A percentile compares a stretch with the other conserved stretches of the same genome.
Evolutionary conservation across 495 filamentous ascomycete genomes (phyloP).

Genomic region (Aspergillus nanangensis): DNA sequence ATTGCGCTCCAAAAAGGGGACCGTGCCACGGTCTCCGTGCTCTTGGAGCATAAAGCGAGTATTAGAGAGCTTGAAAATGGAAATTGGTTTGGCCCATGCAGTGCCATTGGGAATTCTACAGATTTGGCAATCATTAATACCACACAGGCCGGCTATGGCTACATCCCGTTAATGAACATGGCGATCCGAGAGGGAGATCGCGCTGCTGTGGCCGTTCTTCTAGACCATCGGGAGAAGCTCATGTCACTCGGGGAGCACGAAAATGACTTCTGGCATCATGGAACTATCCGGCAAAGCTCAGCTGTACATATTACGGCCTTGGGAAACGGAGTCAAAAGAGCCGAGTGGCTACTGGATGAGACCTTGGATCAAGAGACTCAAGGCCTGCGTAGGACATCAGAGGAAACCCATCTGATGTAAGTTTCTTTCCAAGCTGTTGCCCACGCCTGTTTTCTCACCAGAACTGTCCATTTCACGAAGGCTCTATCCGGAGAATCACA

Average conservation of each 20-base stretch:
- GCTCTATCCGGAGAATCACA: conserved; percentile 11
- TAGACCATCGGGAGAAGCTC: conserved; percentile 1
- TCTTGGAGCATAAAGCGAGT: conserved; percentile 10
- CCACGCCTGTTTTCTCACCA: background rate
- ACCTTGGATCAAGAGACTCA: background rate
- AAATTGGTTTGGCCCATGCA: conserved; percentile 13
- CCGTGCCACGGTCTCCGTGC: conserved; percentile 6
- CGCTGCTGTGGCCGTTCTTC: background rate
- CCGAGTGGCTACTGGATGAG: conserved; percentile 5
- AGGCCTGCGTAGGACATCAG: conserved; percentile 2
- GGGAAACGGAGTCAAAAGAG: conserved; percentile 4
- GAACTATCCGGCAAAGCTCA: background rate
- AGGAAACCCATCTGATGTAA: conserved; percentile 10
- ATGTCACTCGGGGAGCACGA: conserved; percentile 4
- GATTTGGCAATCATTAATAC: background rate
- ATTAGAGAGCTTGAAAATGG: conserved; percentile 8
- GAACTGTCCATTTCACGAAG: background rate
- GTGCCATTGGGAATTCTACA: background rate
- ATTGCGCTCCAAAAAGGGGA: conserved; percentile 11
- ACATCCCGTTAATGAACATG: conserved; percentile 9
- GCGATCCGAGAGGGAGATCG: conserved; percentile 3
- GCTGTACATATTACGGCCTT: conserved; percentile 5
- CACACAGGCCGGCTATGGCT: background rate
- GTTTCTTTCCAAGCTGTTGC: background rate
- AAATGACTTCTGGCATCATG: conserved; percentile 1